Evolutionary conservation across 331 rosid genomes (phyloP).

Genomic region (Cydonia oblonga): DNA sequence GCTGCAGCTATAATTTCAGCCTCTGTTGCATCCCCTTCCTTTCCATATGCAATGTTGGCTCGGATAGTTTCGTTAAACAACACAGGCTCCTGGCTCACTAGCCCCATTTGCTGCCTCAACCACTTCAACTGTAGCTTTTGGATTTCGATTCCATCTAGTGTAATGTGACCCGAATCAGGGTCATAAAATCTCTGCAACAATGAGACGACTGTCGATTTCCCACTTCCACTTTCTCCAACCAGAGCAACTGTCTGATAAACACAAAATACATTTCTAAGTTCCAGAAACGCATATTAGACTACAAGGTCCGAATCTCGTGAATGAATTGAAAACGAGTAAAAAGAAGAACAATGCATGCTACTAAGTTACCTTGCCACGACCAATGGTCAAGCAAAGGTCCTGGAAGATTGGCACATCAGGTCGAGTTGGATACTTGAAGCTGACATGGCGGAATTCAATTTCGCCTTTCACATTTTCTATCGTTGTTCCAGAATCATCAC

Average conservation of each 20-base stretch:
- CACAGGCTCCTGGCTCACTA: constrained; percentile 49
- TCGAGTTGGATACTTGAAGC: constrained; percentile 73
- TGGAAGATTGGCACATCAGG: constrained; percentile 64
- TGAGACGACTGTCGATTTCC: constrained; percentile 38
- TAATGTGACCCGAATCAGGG: constrained; percentile 30
- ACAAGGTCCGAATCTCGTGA: too few species aligned
- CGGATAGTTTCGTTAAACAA: constrained; percentile 36
- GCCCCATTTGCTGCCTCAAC: constrained; percentile 42
- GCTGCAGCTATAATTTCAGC: constrained; percentile 36
- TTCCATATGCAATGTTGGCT: constrained; percentile 37
- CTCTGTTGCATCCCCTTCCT: constrained; percentile 28
- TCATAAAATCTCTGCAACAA: constrained; percentile 35
- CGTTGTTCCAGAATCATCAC: constrained; percentile 56
- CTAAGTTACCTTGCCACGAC: constrained; percentile 60
- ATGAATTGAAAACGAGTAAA: not conserved
- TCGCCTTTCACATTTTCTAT: constrained; percentile 56
- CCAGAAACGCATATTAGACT: not conserved
- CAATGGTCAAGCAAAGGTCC: constrained; percentile 62
- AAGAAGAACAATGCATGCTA: not conserved
- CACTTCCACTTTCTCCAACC: constrained; percentile 49
- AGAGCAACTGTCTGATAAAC: constrained; percentile 31
- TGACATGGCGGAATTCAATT: constrained; percentile 61
- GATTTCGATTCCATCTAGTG: constrained; percentile 34
- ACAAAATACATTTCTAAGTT: not conserved
- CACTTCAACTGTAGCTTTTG: constrained; percentile 26